Conservation (phyloP, 2,329 filamentous ascomycete genomes). For the Botryosphaeria dothidea region DNA sequence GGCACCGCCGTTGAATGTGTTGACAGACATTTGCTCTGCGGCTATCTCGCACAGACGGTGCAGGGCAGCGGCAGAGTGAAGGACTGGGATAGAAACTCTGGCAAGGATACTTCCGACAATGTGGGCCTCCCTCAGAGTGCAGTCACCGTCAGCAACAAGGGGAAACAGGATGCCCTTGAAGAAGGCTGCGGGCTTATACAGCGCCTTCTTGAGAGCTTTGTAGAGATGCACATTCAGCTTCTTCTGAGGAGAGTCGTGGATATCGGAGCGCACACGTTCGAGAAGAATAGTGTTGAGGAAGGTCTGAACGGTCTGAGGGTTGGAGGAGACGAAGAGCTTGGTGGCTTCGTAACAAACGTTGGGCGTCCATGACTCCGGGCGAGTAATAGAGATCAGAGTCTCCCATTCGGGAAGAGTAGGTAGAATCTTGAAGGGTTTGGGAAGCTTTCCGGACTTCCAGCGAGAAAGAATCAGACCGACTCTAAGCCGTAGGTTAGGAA, state of each 20-base stretch:
- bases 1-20: slow-evolving; percentile 83
- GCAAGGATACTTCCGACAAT: slow-evolving; percentile 87
- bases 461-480: slow-evolving; percentile 85
- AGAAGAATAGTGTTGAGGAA: slow-evolving; percentile 88
- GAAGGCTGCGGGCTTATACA: slow-evolving; percentile 93
- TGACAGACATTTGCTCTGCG: slow-evolving; percentile 80
- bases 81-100: slow-evolving; percentile 81
- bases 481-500: slow-evolving; percentile 42
- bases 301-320: slow-evolving; percentile 74
- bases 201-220: slow-evolving; percentile 85
- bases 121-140: slow-evolving; percentile 86
- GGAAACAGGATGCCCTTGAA: slow-evolving; percentile 97
- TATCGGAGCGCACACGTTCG: slow-evolving; percentile 89
- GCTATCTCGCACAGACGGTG: slow-evolving; percentile 93
- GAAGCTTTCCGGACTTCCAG: slow-evolving; percentile 94
- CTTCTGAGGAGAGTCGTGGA: slow-evolving; percentile 73
- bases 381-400: slow-evolving; percentile 80
- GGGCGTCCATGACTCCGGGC: slow-evolving; percentile 74
- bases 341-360: slow-evolving; percentile 88
- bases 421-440: slow-evolving; percentile 96
- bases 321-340: slow-evolving; percentile 85
- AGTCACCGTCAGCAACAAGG: slow-evolving; percentile 79
- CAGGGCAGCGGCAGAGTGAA: slow-evolving; percentile 89
- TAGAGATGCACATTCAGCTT: slow-evolving; percentile 96
- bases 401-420: slow-evolving; percentile 92